Base-by-base conservation (phyloP, 75 land plant species). In the Larix kaempferi region DNA sequence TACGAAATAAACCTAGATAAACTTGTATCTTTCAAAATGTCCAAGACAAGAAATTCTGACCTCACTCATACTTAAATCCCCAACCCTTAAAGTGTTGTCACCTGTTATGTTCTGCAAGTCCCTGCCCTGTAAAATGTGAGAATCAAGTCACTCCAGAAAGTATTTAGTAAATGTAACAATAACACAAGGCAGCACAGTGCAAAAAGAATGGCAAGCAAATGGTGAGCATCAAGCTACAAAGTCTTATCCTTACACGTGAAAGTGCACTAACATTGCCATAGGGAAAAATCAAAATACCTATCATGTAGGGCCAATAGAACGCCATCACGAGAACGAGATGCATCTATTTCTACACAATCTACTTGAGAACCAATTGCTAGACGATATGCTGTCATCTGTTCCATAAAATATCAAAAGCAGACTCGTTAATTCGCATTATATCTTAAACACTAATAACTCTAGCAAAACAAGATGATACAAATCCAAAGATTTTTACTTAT, bases 261-360 rank as follows among this genome's bases (percentile, higher is more conserved):
- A 17, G 10, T 75, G 76, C 41, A n/a, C 56, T 6, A 35, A 79
- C 35, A 16, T 73, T 17, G 19, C 17, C 54, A 26, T 19, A 35
- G 39, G 27, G 5, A 54, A 79, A 41, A 62, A 60, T 61, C 57
- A 71, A 57, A 19, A 55, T 80, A 94, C 98, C 98, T 91, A 60
- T 96, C 95, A 89, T 94, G 98, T 35, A 92, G 87, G 41, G 98
- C 95, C 60, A 92, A 85, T 62, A 92, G 76, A 57, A 87, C 86
- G 13, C 99, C 99, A 85, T 96, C 97, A 21, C 75, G 85, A 29
- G 97, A 89, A 29, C 92, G 94, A 58, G 97, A 94, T 44, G 88
- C 89, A 84, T 96, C 98, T 80, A 92, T 85, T 79, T 96, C 98
- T 23, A 94, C 80, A 83, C 98, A 91, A 74, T 96, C 93, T 8